phyloP scores from a whole-genome alignment of 495 filamentous ascomycete genomes.

The Penicillium nucicola region DNA sequence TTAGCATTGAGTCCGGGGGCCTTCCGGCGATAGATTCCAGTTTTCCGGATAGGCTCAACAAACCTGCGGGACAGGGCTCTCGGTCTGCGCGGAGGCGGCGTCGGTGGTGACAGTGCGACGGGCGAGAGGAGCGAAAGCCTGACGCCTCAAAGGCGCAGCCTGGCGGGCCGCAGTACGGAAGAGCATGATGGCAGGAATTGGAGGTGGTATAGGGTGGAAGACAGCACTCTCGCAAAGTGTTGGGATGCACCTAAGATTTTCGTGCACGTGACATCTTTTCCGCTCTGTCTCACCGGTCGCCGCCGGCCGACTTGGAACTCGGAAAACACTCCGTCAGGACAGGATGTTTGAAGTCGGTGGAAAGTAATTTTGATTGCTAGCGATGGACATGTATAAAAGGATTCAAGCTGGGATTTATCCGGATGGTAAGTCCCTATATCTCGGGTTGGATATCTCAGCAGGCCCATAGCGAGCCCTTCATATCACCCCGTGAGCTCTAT shows the following conservation, averaged over 20 bases:
- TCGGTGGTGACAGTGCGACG: constrained; percentile 87
- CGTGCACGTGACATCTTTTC: neutral
- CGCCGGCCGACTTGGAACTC: too few relatives aligned
- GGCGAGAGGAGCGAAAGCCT: constrained; percentile 51
- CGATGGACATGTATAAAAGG: too few relatives aligned
- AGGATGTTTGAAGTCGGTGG: too few relatives aligned
- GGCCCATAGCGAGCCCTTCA: too few relatives aligned
- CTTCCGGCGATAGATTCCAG: constrained; percentile 4
- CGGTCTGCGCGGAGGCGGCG: constrained; percentile 85
- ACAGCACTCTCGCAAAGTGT: constrained; percentile 3
- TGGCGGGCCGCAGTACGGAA: constrained; percentile 45
- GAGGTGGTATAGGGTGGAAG: constrained; percentile 19
- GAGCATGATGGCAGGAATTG: constrained; percentile 38
- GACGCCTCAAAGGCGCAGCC: constrained; percentile 51
- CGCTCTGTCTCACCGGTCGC: neutral
- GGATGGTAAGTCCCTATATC: too few relatives aligned
- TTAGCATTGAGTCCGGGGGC: constrained; percentile 22
- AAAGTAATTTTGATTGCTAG: too few relatives aligned
- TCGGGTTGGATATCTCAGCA: too few relatives aligned
- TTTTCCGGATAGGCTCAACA: constrained; percentile 59
- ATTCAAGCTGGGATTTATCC: too few relatives aligned
- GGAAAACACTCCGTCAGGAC: too few relatives aligned
- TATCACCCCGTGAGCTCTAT: too few relatives aligned
- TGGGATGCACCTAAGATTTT: neutral
- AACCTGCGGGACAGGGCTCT: constrained; percentile 64